These are phyloP conservation scores for Spizellomyces sp. DNA, from an alignment of 192 early-diverging fungal species.

Conservation along the genomic window DNA sequence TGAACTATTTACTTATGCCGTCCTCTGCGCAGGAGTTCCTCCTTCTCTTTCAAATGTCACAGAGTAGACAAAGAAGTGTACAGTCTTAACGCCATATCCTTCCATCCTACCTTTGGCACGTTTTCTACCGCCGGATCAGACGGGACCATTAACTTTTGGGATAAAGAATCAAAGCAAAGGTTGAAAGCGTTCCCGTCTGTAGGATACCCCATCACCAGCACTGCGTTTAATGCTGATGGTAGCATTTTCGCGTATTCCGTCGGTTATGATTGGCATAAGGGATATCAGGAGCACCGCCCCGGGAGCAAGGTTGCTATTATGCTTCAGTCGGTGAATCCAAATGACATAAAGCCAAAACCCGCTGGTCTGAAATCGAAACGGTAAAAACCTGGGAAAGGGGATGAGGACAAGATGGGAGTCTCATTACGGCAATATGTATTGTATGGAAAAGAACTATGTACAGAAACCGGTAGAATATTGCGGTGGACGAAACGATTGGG, in stretches of 20 bases:
- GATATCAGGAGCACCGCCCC: slow-evolving; percentile 66
- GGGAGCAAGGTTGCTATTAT: slow-evolving; percentile 73
- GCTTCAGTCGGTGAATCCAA: slow-evolving; percentile 74
- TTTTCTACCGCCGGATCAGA: slow-evolving; percentile 88
- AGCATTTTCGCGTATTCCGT: slow-evolving; percentile 89
- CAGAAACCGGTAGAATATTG: too few relatives aligned
- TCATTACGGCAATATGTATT: too few relatives aligned
- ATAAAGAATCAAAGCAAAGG: slow-evolving; percentile 87
- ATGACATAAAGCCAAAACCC: slow-evolving; percentile 80
- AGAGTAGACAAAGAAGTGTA: slow-evolving; percentile 65
- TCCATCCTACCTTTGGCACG: slow-evolving; percentile 85
- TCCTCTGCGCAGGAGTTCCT: slow-evolving; percentile 44
- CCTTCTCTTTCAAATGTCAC: slow-evolving; percentile 95
- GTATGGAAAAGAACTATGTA: too few relatives aligned
- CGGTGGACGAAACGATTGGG: too few relatives aligned
- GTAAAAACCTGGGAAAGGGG: too few relatives aligned
- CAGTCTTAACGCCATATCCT: slow-evolving; percentile 71
- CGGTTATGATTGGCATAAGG: slow-evolving; percentile 72
- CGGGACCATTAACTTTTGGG: slow-evolving; percentile 90
- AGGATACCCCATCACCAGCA: slow-evolving; percentile 65
- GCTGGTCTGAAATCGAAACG: not conserved
- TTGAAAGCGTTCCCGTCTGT: slow-evolving; percentile 74
- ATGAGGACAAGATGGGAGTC: too few relatives aligned
- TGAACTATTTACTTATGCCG: not conserved
- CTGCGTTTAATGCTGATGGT: slow-evolving; percentile 82